Base-by-base conservation (phyloP, 192 early-diverging fungal species). In the Linnemannia exigua region DNA sequence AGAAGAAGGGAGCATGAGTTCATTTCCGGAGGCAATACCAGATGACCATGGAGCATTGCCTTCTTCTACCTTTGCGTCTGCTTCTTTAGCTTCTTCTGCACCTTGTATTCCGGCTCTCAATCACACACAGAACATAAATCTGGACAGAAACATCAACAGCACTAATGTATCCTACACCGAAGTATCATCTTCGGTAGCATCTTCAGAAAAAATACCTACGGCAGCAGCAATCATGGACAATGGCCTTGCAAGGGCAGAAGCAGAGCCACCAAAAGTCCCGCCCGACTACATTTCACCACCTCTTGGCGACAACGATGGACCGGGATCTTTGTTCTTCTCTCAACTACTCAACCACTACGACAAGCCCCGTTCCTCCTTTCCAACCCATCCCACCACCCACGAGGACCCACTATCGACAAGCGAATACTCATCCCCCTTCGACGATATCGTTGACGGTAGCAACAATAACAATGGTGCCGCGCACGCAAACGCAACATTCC, bases 261-360 rank as follows among this genome's bases (percentile, higher is more conserved):
- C 19, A 76, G 36, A 51, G 19, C 0, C 28, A 16, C 3, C 75
- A 44, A n/a, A n/a, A n/a, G 1, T 54, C 0, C 5, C n/a, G 17
- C 52, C 52, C 52, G 28, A 31, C 28, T 28, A 31, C 25, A 33
- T 44, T 54, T 0, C 22, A 0, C 35, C 52, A 3, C 14, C 58
- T 48, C 9, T 17, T n/a, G 75, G 48, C 7, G 77, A 79, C 28
- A 52, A 41, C 37, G 82, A 79, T 14, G 58, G 58, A 15, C 35
- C 67, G 1, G 77, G 77, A 20, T 79, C 74, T 19, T 75, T 70
- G 33, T 83, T 63, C 38, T 78, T 79, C 37, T 41, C 20, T 0
- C 82, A 84, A n/a, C 15, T 75, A 1, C 73, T 84, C 54, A 68
- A 84, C 44, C 82, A 84, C 58, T 75, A 74, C 38, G 6, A 35